Evolutionary conservation across 441 rosid genomes (phyloP).

Genomic region (Raphanus hybrid): DNA sequence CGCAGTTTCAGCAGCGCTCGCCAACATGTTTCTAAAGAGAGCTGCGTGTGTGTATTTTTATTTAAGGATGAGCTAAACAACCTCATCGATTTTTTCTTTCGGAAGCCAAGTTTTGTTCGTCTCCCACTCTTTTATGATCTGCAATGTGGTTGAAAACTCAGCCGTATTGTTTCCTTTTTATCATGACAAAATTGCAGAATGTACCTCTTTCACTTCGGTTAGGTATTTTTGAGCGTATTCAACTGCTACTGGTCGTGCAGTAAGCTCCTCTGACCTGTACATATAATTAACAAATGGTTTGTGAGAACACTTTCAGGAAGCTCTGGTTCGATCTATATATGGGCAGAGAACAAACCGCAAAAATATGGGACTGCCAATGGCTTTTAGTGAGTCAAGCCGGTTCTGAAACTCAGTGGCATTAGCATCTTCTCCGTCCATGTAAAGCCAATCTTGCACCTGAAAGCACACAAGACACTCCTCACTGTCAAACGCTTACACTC

Average conservation of each 20-base stretch:
- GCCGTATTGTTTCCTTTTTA: not conserved
- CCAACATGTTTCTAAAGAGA: constrained; percentile 4
- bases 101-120: constrained; percentile 91
- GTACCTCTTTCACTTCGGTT: constrained; percentile 74
- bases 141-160: constrained; percentile 41
- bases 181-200: constrained; percentile 17
- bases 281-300: constrained; percentile 13
- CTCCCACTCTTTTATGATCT: constrained; percentile 80
- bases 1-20: constrained; percentile 16
- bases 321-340: constrained; percentile 8
- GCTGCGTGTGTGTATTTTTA: not conserved
- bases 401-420: constrained; percentile 75
- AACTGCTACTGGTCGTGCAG: constrained; percentile 76
- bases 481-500: constrained; percentile 9
- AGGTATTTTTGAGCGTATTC: constrained; percentile 68
- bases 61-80: constrained; percentile 35
- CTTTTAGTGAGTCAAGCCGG: constrained; percentile 70
- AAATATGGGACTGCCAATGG: constrained; percentile 79
- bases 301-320: not conserved
- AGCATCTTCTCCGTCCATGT: constrained; percentile 96
- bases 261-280: constrained; percentile 76
- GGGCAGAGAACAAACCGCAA: constrained; percentile 58
- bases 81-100: constrained; percentile 78
- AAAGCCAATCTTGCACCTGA: constrained; percentile 98
- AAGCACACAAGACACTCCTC: constrained; percentile 25